Evolutionary conservation across 2,329 filamentous ascomycete genomes (phyloP).

Genomic region (Alternaria arbusti): DNA sequence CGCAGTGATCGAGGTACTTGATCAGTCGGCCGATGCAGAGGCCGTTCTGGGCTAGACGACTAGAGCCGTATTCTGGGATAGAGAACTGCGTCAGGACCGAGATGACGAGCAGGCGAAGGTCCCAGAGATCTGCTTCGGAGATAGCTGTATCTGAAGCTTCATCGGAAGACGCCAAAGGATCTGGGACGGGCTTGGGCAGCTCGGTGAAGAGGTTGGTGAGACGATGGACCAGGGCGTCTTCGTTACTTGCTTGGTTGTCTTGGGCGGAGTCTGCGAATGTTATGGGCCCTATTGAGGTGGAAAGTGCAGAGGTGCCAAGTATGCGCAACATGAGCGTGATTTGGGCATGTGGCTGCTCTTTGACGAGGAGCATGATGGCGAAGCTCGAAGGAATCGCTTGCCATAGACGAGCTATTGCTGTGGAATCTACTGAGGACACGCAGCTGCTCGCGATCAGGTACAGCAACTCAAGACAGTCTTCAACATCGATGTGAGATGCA

Average conservation of each 20-base stretch:
- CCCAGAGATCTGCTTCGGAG: conserved; percentile 49
- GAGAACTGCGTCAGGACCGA: conserved; percentile 64
- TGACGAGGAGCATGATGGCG: conserved; percentile 70
- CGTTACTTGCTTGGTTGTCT: conserved; percentile 45
- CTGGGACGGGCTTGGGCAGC: conserved; percentile 49
- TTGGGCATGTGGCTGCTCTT: conserved; percentile 68
- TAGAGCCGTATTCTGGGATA: conserved; percentile 63
- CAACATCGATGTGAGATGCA: conserved; percentile 67
- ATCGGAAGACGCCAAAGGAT: conserved; percentile 15
- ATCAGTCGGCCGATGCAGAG: conserved; percentile 77
- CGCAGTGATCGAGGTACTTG: conserved; percentile 74
- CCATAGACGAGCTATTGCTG: conserved; percentile 66
- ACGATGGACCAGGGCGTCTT: conserved; percentile 63
- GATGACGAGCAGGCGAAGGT: conserved; percentile 55
- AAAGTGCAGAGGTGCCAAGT: conserved; percentile 69
- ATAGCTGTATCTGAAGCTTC: conserved; percentile 16
- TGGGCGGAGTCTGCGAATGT: conserved; percentile 53
- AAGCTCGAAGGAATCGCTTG: conserved; percentile 69
- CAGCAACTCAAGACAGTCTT: conserved; percentile 70
- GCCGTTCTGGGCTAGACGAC: conserved; percentile 71
- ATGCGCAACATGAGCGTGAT: conserved; percentile 70
- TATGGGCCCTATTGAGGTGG: conserved; percentile 71
- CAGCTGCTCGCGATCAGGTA: conserved; percentile 68
- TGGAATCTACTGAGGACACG: conserved; percentile 47
- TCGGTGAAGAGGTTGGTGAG: conserved; percentile 69